Percentiles rank a stretch among this genome's conserved stretches.
phyloP scores from a whole-genome alignment of 169 alveolate genomes.

The Plasmodium fragile region DNA sequence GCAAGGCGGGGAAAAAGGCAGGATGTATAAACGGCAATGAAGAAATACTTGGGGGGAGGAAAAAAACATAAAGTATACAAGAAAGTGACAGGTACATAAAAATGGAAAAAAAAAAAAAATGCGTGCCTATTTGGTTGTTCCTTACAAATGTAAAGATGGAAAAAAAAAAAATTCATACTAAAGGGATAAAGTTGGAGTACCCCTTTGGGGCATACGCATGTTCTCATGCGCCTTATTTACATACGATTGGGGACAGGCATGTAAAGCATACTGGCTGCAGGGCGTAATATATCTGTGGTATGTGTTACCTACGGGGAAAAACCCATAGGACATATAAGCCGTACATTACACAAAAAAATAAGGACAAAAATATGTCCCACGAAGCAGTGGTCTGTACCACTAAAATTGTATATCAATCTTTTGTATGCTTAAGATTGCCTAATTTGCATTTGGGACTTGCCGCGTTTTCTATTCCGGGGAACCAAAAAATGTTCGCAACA shows the following conservation, averaged over 20 bases:
- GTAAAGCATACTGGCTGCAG: not conserved
- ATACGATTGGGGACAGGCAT: not conserved
- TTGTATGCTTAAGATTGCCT: not conserved
- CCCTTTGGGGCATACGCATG: not conserved
- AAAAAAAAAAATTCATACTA: not conserved
- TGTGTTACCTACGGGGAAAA: not conserved
- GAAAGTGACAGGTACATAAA: not conserved
- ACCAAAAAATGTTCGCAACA: not conserved
- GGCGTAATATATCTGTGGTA: not conserved
- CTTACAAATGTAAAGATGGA: not conserved
- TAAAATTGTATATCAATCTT: too few species aligned
- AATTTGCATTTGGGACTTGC: not conserved
- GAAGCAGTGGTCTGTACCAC: not conserved
- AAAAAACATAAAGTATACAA: not conserved
- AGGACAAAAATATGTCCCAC: not conserved
- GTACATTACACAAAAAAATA: not conserved
- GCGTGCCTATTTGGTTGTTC: not conserved
- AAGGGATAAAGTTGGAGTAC: not conserved
- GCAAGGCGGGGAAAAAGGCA: not conserved
- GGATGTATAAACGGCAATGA: not conserved
- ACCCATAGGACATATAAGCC: not conserved
- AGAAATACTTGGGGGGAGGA: not conserved
- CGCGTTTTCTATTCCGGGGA: not conserved
- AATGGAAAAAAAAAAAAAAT: not conserved
- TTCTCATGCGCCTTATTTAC: not conserved